Base-by-base conservation (phyloP, 108 stramenopile genomes). In the Skeletonema marinoi region DNA sequence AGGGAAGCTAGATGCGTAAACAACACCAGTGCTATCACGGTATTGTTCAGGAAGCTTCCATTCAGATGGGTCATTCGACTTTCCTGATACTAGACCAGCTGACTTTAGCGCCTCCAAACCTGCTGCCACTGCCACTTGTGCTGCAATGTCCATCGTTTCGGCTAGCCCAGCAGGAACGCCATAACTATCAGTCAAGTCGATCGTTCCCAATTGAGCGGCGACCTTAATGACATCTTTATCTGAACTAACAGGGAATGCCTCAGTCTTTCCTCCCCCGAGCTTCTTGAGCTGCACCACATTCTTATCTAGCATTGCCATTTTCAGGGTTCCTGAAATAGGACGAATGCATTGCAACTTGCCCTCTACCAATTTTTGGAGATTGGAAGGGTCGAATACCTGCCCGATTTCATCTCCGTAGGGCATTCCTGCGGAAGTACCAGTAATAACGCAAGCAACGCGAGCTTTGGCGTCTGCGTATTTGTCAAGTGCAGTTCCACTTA, bases 81-180 rank as follows among this genome's bases (percentile, higher is more conserved):
- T 85, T 6, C 96, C 96, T 25, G 73, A 82, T 6, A 98, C 96
- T 10, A 98, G 73, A 12, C 97, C 96, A 6, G 98, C 98, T 65
- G 90, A 89, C 73, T 96, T 98, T 42, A 98, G 81, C 17, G 96
- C 97, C 73, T 98, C 97, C 86, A 98, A 75, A 30, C 98, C 98
- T 25, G 97, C 94, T 11, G 97, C 97, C 14, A 98, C 96, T 0
- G 97, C 96, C 12, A 98, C 95, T 79, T 97, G 96, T 13, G 96
- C 97, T 14, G 97, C 97, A 44, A 90, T 78, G 86, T 98, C 98
- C 98, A 98, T 98, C n/a, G 98, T 98, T 82, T 92, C 88, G 1
- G 91, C 96, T 44, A 98, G 83, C 7, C 94, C 92, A 32, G 70
- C 72, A 10, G 96, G 89, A 0, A 98, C 96, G 51, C 98, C 98